Base-by-base conservation (phyloP, 768 basidiomycete species). In the Holtermanniella nyarrowii region DNA sequence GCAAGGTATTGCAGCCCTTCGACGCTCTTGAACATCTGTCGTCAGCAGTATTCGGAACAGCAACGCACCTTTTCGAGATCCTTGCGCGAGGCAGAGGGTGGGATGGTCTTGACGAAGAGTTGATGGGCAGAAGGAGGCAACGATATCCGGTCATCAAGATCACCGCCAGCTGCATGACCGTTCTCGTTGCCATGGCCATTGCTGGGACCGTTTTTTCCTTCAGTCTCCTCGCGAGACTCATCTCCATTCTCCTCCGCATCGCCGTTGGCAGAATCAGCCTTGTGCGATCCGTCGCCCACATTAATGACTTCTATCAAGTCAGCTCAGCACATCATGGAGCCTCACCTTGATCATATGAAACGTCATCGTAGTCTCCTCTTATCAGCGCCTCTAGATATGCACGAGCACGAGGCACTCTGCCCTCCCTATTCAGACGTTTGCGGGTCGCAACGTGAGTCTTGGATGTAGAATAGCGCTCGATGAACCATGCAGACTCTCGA, bases 401-500 rank as follows among this genome's bases (percentile, higher is more conserved):
- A 61, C 81, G 77, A 50, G 84, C 71, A 54, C 82, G 79, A 43
- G 82, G 82, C 69, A 78, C 82, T 84, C 89, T 86, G 23, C 88
- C 91, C 58, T 85, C 81, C 73, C 82, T 84, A 68, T 85, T 80
- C 56, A 89, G 80, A 60, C 88, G 79, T 56, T 76, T 77, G 62
- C 91, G 84, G 69, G 90, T 75, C 49, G 77, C 76, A 50, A 79
- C 77, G 65, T 79, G 80, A 61, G 87, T 84, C 47, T 80, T 76
- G 40, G 81, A 73, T 51, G 84, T 84, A 55, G 89, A 87, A 75
- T 96, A 96, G 72, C 88, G 87, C 77, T 96, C 91, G 50, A 82
- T 80, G 76, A 95, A 96, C 91, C 91, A 96, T 13, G 88, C 84
- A n/a, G 87, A 88, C 66, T 85, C 84, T 74, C 83, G 81, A 76